Conservation (phyloP, 495 filamentous ascomycete species). For the Xylaria flabelliformis region DNA sequence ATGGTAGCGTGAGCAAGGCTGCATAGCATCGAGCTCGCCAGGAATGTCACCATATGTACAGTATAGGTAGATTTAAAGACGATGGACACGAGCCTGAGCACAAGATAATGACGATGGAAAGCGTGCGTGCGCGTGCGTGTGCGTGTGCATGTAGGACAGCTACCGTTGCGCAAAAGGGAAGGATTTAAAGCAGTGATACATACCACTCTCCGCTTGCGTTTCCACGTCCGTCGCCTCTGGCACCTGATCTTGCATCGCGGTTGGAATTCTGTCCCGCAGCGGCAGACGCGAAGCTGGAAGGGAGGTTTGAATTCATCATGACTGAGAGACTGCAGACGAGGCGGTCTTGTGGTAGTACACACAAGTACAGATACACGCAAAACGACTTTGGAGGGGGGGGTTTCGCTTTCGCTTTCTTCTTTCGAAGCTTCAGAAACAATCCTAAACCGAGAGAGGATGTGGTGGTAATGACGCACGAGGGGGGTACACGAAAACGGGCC, state of each 20-base stretch:
- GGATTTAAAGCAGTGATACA: slow-evolving; percentile 11
- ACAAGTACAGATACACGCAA: slow-evolving; percentile 11
- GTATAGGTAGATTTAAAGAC: neutral
- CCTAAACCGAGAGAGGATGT: slow-evolving; percentile 11
- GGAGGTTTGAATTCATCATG: slow-evolving; percentile 75
- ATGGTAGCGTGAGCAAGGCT: slow-evolving; percentile 1
- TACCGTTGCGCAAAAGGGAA: slow-evolving; percentile 3
- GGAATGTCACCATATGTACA: slow-evolving; percentile 2
- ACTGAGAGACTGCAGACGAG: slow-evolving; percentile 8
- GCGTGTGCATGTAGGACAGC: neutral
- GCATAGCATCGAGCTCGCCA: slow-evolving; percentile 4
- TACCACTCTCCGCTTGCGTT: slow-evolving; percentile 43
- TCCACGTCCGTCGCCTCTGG: slow-evolving; percentile 60
- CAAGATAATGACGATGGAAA: neutral
- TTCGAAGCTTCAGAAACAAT: slow-evolving; percentile 17
- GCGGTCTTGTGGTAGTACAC: slow-evolving; percentile 27
- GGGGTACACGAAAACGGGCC: neutral
- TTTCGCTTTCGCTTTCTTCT: neutral
- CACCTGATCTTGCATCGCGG: slow-evolving; percentile 57
- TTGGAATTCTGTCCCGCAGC: slow-evolving; percentile 74
- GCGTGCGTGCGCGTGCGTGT: neutral
- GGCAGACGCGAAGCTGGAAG: slow-evolving; percentile 84
- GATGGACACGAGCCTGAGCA: neutral
- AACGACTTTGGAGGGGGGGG: neutral
- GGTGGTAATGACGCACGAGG: slow-evolving; percentile 22